Evolutionary conservation across 495 filamentous ascomycete genomes (phyloP), one percentile per base, ranked within the genome.

Genomic region (Penicillium mononematosum): DNA sequence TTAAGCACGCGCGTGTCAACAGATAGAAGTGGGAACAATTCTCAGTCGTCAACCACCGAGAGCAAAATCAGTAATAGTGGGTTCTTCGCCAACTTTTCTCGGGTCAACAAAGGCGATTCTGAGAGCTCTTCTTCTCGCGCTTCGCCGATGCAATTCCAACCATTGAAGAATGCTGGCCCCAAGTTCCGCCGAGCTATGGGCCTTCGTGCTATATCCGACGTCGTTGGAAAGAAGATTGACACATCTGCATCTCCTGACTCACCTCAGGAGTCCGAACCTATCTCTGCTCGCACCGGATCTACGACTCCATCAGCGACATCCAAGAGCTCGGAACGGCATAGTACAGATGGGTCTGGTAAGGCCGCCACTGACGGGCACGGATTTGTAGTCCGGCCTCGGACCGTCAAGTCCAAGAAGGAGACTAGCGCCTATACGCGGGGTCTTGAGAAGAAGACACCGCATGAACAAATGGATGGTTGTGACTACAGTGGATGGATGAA

Each of bases 401-500:
- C 71, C 3, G 57, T 71, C 67, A 94, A 93, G 73, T 84, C 88
- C 25, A 98, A 98, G 76, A 93, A 98, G 65, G 85, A 91, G 54
- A 98, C 94, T 2, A 96, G 91, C 65, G 94, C 95, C 5, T 98
- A 96, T 74, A 89, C 84, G 14, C 88, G 88, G 14, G 95, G 95
- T 3, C 75, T 98, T 19, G 84, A 89, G 64, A 89, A 90, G 73
- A 89, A 92, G 61, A 76, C 83, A 0, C 95, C 95, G 0, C 79
- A 84, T 48, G 90, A 96, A 67, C 91, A 94, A 58, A 92, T 96
- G 73, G 75, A 82, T 50, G 86, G 84, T 53, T 93, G 91, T 45
- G 94, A 99, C 64, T 99, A 92, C 65, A 91, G 86, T 60, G 95
- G 95, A 24, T 99, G 95, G 95, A 99, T 99, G 95, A 98, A 96